Evolutionary conservation across 129 eudicot genomes (phyloP).

Genomic region (carrot (Daucus carota)): DNA sequence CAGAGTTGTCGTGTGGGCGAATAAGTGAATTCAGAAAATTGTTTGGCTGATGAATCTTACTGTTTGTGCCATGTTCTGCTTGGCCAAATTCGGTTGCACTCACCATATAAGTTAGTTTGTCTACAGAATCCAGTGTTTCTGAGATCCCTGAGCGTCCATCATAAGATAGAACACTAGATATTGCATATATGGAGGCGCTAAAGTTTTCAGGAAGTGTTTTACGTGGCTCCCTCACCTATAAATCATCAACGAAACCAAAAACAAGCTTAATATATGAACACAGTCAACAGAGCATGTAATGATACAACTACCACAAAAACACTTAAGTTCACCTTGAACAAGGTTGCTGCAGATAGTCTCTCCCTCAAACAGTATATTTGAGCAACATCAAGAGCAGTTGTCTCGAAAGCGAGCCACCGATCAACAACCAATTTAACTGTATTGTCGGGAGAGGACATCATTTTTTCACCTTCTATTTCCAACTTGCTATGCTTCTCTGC

Average conservation of each 20-base stretch:
- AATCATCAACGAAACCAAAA: slow-evolving; percentile 2
- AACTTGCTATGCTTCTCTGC: slow-evolving; percentile 6
- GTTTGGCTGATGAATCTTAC: slow-evolving; percentile 13
- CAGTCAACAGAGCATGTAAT: background rate
- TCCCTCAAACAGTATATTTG: slow-evolving; percentile 93
- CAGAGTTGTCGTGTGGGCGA: slow-evolving; percentile 9
- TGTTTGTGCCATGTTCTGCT: slow-evolving; percentile 18
- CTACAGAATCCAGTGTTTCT: slow-evolving; percentile 36
- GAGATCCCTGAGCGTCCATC: slow-evolving; percentile 68
- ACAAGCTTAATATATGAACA: background rate
- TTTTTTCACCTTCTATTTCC: slow-evolving; percentile 28
- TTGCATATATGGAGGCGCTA: slow-evolving; percentile 50
- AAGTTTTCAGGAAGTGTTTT: slow-evolving; percentile 66
- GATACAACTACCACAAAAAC: background rate
- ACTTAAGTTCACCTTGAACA: slow-evolving; percentile 48
- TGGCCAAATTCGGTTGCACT: slow-evolving; percentile 40
- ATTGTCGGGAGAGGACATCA: slow-evolving; percentile 79
- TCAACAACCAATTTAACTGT: slow-evolving; percentile 66
- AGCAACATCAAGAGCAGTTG: slow-evolving; percentile 83
- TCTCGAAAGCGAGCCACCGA: slow-evolving; percentile 76
- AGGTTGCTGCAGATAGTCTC: slow-evolving; percentile 69
- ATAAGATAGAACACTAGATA: slow-evolving; percentile 55
- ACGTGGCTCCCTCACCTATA: slow-evolving; percentile 60
- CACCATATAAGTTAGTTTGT: slow-evolving; percentile 42
- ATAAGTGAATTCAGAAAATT: slow-evolving; percentile 32